phyloP scores from a whole-genome alignment of 2,329 filamentous ascomycete species.

The Ilyonectria destructans region DNA sequence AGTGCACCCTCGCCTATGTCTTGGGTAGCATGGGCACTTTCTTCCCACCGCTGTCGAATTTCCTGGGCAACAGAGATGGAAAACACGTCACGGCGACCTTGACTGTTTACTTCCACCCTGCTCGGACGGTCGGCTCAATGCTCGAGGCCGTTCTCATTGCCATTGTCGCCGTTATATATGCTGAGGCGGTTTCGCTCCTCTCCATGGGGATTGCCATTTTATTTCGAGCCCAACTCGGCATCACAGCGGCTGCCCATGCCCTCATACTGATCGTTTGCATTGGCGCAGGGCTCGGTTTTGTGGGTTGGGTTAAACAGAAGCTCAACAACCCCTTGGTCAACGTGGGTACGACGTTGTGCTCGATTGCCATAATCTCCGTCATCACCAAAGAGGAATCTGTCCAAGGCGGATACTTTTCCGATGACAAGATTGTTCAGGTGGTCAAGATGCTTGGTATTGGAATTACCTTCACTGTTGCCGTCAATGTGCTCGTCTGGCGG shows the following conservation, averaged over 20 bases:
- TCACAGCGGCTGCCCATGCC: slow-evolving; percentile 81
- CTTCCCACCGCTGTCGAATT: slow-evolving; percentile 78
- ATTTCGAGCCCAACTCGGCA: slow-evolving; percentile 77
- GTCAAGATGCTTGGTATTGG: slow-evolving; percentile 89
- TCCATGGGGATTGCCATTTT: slow-evolving; percentile 93
- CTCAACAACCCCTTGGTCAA: slow-evolving; percentile 86
- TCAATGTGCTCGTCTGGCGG: slow-evolving; percentile 85
- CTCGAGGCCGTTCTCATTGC: slow-evolving; percentile 86
- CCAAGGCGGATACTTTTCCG: slow-evolving; percentile 85
- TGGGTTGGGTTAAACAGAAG: slow-evolving; percentile 90
- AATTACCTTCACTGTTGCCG: slow-evolving; percentile 78
- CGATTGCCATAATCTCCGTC: slow-evolving; percentile 90
- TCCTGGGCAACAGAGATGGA: slow-evolving; percentile 88
- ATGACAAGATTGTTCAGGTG: slow-evolving; percentile 86
- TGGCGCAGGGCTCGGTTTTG: slow-evolving; percentile 87
- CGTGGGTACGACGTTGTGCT: slow-evolving; percentile 87
- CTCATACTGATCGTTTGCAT: slow-evolving; percentile 88
- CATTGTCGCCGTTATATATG: slow-evolving; percentile 83
- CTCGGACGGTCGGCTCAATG: slow-evolving; percentile 90
- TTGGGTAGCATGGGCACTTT: slow-evolving; percentile 91
- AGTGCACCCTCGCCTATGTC: slow-evolving; percentile 92
- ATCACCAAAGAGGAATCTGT: slow-evolving; percentile 93
- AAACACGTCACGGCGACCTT: slow-evolving; percentile 96
- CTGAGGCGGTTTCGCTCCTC: slow-evolving; percentile 78
- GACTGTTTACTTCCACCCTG: slow-evolving; percentile 95